Evolutionary conservation across 805 yeast genomes (phyloP).

Genomic region (Kregervanrija pseudodelftensis): DNA sequence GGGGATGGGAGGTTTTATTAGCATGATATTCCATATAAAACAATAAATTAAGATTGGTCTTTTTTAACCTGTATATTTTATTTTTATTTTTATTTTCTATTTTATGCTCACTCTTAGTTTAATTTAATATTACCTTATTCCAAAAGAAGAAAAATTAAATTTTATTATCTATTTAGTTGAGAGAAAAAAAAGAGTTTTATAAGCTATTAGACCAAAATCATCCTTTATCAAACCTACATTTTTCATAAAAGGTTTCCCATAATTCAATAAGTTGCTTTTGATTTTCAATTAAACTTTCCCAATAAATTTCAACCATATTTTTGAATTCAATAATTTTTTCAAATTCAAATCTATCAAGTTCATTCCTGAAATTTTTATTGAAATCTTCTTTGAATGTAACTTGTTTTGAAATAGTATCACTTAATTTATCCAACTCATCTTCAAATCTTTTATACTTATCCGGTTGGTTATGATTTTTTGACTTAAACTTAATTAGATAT

Average conservation of each 20-base stretch:
- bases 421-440: constrained; percentile 51
- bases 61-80: too few species aligned
- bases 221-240: constrained; percentile 24
- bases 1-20: constrained; percentile 69
- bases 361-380: constrained; percentile 58
- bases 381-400: constrained; percentile 58
- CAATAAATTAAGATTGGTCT: neutral
- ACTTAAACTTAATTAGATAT: constrained; percentile 35
- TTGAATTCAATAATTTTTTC: constrained; percentile 80
- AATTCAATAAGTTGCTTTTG: constrained; percentile 86
- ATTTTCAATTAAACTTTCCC: constrained; percentile 85
- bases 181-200: neutral
- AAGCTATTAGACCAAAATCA: too few species aligned
- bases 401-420: constrained; percentile 44
- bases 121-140: neutral
- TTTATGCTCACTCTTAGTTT: neutral
- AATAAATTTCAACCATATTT: constrained; percentile 79
- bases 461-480: constrained; percentile 41
- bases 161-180: too few species aligned
- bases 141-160: neutral
- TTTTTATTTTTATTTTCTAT: too few species aligned
- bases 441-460: constrained; percentile 57
- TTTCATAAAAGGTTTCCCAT: constrained; percentile 84
- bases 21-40: constrained; percentile 29
- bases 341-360: constrained; percentile 61